Evolutionary conservation across 2,329 filamentous ascomycete species (phyloP).

Genomic region (Cordyceps cicadae): DNA sequence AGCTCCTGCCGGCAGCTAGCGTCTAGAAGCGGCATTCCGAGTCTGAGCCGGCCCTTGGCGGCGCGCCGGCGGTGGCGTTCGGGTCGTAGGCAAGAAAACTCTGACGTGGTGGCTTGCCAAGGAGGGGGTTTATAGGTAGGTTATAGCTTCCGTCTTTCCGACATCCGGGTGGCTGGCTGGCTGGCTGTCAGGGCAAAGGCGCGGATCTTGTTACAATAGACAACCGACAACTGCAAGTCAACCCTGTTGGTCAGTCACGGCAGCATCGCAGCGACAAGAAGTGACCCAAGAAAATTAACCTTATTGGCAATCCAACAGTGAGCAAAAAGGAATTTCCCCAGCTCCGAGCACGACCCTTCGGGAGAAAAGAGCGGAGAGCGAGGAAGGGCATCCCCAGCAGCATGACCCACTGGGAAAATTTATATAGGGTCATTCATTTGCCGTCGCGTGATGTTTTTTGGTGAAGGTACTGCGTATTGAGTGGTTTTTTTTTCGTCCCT

Average conservation of each 20-base stretch:
- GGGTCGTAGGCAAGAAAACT: background rate
- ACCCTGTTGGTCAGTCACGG: background rate
- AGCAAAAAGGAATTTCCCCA: background rate
- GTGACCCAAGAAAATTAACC: background rate
- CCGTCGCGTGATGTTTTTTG: background rate
- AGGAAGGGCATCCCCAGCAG: background rate
- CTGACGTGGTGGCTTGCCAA: conserved; percentile 9
- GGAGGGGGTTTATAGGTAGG: background rate
- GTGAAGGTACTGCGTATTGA: background rate
- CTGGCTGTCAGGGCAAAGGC: background rate
- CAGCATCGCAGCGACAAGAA: background rate
- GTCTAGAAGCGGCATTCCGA: conserved; percentile 9
- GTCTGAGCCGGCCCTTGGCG: conserved; percentile 1
- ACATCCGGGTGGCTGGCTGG: background rate
- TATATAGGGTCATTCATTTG: background rate
- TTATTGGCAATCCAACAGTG: background rate
- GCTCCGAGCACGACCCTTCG: background rate
- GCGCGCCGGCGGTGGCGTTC: conserved; percentile 1
- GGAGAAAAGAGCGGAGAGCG: background rate
- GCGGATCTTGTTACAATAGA: background rate
- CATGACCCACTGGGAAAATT: conserved; percentile 2
- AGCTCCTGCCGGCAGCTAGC: conserved; percentile 8
- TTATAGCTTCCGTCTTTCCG: background rate
- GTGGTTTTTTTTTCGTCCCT: background rate
- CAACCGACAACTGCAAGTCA: background rate